phyloP scores from a whole-genome alignment of 2,329 filamentous ascomycete genomes.

The Amauroascus verrucosus region DNA sequence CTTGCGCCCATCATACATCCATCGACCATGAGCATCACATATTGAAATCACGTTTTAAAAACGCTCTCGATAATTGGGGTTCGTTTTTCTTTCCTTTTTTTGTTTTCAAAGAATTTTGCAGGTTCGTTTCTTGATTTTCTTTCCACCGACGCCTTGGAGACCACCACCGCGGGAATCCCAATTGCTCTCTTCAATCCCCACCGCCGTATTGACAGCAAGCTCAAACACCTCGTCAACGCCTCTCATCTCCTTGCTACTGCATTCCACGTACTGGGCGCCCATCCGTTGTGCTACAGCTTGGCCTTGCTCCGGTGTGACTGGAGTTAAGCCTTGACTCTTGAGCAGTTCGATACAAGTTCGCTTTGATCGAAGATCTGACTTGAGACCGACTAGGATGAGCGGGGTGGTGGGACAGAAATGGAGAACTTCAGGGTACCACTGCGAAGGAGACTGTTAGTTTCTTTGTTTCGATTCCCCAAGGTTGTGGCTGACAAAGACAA shows the following conservation, averaged over 20 bases:
- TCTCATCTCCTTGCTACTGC: constrained; percentile 93
- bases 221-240: constrained; percentile 97
- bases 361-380: constrained; percentile 92
- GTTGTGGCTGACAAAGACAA: too few species aligned
- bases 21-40: not conserved
- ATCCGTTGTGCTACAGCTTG: constrained; percentile 82
- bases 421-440: constrained; percentile 99
- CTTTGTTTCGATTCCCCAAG: not conserved
- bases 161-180: constrained; percentile 33
- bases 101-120: constrained; percentile 61
- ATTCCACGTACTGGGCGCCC: constrained; percentile 93
- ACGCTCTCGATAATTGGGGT: not conserved
- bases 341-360: constrained; percentile 96
- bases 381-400: constrained; percentile 88
- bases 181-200: constrained; percentile 63
- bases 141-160: constrained; percentile 33
- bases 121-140: constrained; percentile 74
- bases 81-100: too few species aligned
- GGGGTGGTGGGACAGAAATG: constrained; percentile 98
- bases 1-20: constrained; percentile 8
- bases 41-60: not conserved
- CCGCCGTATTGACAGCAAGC: constrained; percentile 77
- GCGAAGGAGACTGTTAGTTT: constrained; percentile 12
- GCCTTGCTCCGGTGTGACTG: constrained; percentile 85
- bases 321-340: constrained; percentile 92